phyloP scores from a whole-genome alignment of 75 land plant species.

The Picea glauca region DNA sequence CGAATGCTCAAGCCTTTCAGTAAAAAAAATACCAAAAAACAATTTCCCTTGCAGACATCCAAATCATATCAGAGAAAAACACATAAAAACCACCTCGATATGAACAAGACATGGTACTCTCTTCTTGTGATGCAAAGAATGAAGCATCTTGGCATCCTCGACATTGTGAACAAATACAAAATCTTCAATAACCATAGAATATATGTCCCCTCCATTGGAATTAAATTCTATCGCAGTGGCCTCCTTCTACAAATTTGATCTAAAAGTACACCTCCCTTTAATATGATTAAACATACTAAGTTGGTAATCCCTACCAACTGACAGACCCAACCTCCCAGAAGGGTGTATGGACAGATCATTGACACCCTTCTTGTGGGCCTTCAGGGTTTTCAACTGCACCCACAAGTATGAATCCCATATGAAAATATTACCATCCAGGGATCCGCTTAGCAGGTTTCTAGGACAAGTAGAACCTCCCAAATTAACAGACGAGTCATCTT shows the following conservation, averaged over 20 bases:
- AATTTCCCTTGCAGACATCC: neutral
- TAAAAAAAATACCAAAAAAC: too few species aligned
- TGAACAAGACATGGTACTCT: constrained; percentile 66
- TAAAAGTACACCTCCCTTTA: constrained; percentile 79
- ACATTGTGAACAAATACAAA: constrained; percentile 62
- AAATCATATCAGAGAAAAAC: neutral
- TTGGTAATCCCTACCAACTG: constrained; percentile 58
- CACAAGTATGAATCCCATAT: constrained; percentile 85
- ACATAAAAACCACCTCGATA: constrained; percentile 30
- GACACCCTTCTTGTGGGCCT: constrained; percentile 52
- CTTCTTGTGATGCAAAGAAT: constrained; percentile 49
- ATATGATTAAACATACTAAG: constrained; percentile 76
- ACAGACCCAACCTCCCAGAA: constrained; percentile 66
- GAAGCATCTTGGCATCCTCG: constrained; percentile 62
- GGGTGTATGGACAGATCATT: constrained; percentile 71
- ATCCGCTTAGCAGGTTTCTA: constrained; percentile 64
- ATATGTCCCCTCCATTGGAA: constrained; percentile 46
- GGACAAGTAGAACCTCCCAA: constrained; percentile 36
- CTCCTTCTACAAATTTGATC: constrained; percentile 50
- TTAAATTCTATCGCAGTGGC: constrained; percentile 60
- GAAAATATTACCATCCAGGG: constrained; percentile 70
- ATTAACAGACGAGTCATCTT: neutral
- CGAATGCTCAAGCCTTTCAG: too few species aligned
- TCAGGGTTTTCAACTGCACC: constrained; percentile 58
- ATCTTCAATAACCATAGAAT: constrained; percentile 58